Conservation (phyloP, 139 green algal species). For the Chlorella sp. region DNA sequence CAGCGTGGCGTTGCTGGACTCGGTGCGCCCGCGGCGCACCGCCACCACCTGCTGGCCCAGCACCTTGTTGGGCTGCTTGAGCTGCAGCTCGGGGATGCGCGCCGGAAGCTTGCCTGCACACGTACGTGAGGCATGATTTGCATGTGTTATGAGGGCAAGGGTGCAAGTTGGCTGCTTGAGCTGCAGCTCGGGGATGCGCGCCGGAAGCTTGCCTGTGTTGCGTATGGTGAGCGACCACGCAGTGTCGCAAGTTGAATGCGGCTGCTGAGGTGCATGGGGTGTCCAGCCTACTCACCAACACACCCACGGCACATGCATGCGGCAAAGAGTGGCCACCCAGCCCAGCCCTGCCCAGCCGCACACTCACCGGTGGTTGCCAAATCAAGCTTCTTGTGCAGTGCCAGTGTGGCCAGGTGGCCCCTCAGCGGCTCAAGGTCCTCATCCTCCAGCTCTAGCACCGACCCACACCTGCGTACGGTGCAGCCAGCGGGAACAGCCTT, state of each 20-base stretch:
- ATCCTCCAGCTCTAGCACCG: constrained; percentile 46
- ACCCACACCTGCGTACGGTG: no score
- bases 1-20: constrained; percentile 5
- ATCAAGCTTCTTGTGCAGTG: constrained; percentile 24
- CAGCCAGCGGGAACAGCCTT: no score
- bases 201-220: no score
- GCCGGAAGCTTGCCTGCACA: no score
- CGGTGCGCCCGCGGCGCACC: constrained; percentile 2
- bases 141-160: no score
- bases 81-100: constrained; percentile 25
- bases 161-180: constrained; percentile 45
- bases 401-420: constrained; percentile 20
- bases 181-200: constrained; percentile 25
- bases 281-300: no score
- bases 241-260: no score
- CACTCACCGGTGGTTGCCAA: constrained; percentile 1
- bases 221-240: no score
- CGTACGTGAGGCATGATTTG: no score
- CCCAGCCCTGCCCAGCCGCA: background rate
- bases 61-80: constrained; percentile 46
- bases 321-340: no score
- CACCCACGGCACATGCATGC: no score
- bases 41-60: constrained; percentile 26
- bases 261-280: no score
- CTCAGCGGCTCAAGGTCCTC: constrained; percentile 42